Percentiles rank a stretch among this genome's conserved stretches.
Conservation (phyloP, 495 filamentous ascomycete genomes). For the Aspergillus sclerotiicarbonarius region DNA sequence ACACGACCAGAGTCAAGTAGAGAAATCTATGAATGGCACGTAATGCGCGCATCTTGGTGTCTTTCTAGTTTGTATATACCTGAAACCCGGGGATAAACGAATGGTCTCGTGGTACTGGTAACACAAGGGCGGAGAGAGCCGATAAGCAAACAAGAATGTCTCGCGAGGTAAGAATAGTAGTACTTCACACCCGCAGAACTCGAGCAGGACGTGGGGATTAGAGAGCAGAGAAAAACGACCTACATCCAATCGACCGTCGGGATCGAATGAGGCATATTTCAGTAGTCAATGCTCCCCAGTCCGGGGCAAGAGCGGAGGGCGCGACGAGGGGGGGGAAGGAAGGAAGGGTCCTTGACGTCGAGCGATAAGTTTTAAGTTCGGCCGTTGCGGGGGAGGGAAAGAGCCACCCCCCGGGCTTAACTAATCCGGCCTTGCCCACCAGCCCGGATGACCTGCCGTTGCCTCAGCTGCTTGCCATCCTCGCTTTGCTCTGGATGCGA, state of each 20-base stretch:
- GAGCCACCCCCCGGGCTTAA: neutral
- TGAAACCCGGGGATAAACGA: neutral
- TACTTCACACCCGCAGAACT: neutral
- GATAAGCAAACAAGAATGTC: neutral
- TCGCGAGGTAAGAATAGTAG: conserved; percentile 1
- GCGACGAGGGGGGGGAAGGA: neutral
- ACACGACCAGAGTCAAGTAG: conserved; percentile 21
- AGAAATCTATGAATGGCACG: conserved; percentile 21
- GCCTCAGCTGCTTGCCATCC: too few species aligned
- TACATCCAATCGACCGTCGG: conserved; percentile 13
- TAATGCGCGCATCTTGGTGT: conserved; percentile 12
- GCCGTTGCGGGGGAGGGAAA: conserved; percentile 2
- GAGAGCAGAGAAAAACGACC: neutral
- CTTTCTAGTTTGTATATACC: neutral
- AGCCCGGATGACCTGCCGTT: neutral
- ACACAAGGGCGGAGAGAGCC: neutral
- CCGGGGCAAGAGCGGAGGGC: neutral
- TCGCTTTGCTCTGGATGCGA: too few species aligned
- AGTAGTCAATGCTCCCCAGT: neutral
- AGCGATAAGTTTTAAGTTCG: neutral
- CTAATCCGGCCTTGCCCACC: neutral
- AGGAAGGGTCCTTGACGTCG: neutral
- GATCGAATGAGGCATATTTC: conserved; percentile 11
- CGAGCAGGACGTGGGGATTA: neutral
- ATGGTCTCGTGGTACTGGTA: neutral